Base-by-base conservation (phyloP, 1,139 yeast species). In the Candida frijolesensis region DNA sequence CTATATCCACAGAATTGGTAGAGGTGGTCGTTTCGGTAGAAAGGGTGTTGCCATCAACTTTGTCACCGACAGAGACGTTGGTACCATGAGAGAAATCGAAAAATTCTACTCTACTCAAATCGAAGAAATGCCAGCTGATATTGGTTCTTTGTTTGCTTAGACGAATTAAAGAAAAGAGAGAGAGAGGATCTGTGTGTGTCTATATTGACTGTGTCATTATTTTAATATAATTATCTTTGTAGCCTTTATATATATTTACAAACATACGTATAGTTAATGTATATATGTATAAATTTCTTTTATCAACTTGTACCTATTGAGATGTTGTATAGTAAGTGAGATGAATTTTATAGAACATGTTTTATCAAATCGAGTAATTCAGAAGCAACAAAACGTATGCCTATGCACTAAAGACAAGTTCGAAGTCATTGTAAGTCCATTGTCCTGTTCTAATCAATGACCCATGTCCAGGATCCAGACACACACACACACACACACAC, bases 11-110 rank as follows among this genome's bases (percentile, higher is more conserved):
- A 88, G 99, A 86, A 94, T 94, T 68, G 99, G 99, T 85, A 89
- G 99, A 84, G 96, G 97, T 82, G 99, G 99, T 82, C 94, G 99
- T 82, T 94, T 94, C 82, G 99, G 99, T 82, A 87, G 99, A 80
- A 94, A 94, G 86, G 99, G 99, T 87, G 97, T 92, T 71, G 98
- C 99, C 67, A 91, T 94, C 83, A 94, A 94, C 86, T 88, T 94
- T 66, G 96, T 92, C 72, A 91, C 98, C 62, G 84, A 82, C 66
- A 85, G 87, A 63, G 98, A 94, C 72, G 90, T 91, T 70, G 87
- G 86, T 68, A 88, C 88, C 81, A 85, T 95, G 87, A 89, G 97
- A 80, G 98, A 92, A 79, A 88, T 94, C 66, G 99, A 95, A 82
- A 90, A 83, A 79, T 94, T 91, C 87, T 94, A 95, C 89, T 87